Conservation (phyloP, 202 grass and related monocot species). For the Saccharum hybrid region DNA sequence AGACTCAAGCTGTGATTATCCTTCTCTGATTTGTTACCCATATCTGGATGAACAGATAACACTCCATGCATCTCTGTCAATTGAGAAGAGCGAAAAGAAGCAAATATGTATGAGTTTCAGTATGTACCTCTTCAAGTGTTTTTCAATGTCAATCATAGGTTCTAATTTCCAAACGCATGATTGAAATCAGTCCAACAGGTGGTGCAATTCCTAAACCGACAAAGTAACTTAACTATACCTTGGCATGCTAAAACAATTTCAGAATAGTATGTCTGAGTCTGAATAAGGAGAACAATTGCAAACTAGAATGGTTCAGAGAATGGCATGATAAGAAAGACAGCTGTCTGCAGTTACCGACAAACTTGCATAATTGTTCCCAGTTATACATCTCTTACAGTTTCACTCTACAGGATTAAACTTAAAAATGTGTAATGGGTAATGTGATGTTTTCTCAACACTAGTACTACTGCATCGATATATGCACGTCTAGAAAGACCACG, state of each 20-base stretch:
- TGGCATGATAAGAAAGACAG: not conserved
- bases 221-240: not conserved
- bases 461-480: no score
- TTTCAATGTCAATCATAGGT: conserved; percentile 11
- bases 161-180: not conserved
- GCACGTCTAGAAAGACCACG: no score
- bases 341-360: not conserved
- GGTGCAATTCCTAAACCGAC: not conserved
- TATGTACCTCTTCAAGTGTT: conserved; percentile 13
- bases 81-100: conserved; percentile 23
- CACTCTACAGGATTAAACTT: not conserved
- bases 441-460: not conserved
- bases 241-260: not conserved
- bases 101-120: conserved; percentile 10
- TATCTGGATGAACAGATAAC: conserved; percentile 61
- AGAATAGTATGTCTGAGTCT: not conserved
- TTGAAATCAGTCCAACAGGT: not conserved
- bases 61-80: conserved; percentile 65
- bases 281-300: not conserved
- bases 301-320: not conserved
- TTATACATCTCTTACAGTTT: not conserved
- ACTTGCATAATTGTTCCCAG: not conserved
- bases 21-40: conserved; percentile 46
- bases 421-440: no score
- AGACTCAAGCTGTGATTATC: conserved; percentile 25